Conservation (phyloP, 1,284 basidiomycete genomes). For the Apiotrichum domesticum region DNA sequence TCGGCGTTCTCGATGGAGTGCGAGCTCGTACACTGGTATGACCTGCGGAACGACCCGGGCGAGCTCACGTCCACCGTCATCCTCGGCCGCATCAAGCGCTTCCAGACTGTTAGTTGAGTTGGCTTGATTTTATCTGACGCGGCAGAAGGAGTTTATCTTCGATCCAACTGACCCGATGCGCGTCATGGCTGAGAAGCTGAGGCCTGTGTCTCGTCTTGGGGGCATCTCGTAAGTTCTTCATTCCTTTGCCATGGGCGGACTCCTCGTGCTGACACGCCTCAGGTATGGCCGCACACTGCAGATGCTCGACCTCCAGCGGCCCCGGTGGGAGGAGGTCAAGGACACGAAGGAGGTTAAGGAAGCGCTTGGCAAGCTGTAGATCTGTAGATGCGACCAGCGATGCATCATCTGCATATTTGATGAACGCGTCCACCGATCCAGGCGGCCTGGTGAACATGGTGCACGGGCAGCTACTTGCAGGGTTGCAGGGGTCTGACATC, state of each 20-base stretch:
- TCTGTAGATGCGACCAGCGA: not conserved
- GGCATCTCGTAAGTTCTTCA: constrained; percentile 53
- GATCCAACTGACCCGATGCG: constrained; percentile 51
- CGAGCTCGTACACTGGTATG: constrained; percentile 57
- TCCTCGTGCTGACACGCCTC: not conserved
- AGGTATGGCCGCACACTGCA: constrained; percentile 50
- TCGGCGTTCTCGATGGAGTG: constrained; percentile 68
- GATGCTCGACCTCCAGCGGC: constrained; percentile 51
- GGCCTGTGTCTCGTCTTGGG: constrained; percentile 60
- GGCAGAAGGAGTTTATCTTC: constrained; percentile 52
- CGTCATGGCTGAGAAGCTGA: constrained; percentile 50
- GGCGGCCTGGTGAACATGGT: no score
- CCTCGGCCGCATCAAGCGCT: constrained; percentile 59
- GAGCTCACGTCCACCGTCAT: constrained; percentile 55
- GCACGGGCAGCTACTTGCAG: no score
- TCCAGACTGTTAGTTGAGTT: constrained; percentile 51
- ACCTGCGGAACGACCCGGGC: constrained; percentile 50
- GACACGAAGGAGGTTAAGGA: constrained; percentile 37
- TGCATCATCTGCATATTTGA: not conserved
- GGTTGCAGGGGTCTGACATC: no score
- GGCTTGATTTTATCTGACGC: not conserved
- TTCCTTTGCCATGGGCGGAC: not conserved
- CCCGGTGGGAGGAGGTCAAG: constrained; percentile 56
- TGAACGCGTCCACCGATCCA: no score
- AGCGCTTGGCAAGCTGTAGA: constrained; percentile 3